These are phyloP conservation scores for Auricularia heimuer DNA, from an alignment of 768 basidiomycete genomes.

Conservation along the genomic window DNA sequence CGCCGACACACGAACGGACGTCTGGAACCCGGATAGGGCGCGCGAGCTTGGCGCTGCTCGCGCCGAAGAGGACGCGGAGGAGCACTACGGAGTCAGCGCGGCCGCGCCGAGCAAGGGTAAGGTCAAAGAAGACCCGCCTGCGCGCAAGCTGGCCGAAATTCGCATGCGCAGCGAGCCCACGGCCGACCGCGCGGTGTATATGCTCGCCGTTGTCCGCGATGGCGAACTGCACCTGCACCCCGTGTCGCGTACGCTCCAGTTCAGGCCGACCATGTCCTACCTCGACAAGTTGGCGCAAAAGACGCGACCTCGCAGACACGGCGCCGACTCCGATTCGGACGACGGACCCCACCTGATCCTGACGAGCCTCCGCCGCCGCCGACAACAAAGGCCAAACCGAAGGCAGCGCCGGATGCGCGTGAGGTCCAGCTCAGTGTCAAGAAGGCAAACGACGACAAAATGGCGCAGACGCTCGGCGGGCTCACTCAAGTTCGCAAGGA, in stretches of 20 bases:
- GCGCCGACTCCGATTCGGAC: conserved; percentile 64
- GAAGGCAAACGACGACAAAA: conserved; percentile 54
- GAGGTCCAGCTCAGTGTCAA: conserved; percentile 73
- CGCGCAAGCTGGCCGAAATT: conserved; percentile 53
- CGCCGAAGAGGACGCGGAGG: conserved; percentile 67
- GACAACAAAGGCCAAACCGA: conserved; percentile 21
- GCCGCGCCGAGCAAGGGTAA: conserved; percentile 24
- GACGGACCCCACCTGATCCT: conserved; percentile 75
- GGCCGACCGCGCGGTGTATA: conserved; percentile 51
- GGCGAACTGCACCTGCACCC: conserved; percentile 75
- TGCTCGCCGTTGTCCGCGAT: conserved; percentile 68
- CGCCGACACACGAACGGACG: conserved; percentile 67
- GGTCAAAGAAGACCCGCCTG: conserved; percentile 25
- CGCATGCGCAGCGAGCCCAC: conserved; percentile 68
- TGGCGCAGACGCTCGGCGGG: conserved; percentile 41
- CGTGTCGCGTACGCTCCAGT: conserved; percentile 67
- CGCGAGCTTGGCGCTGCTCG: conserved; percentile 56
- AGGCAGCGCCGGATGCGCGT: conserved; percentile 41
- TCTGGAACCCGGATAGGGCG: conserved; percentile 68
- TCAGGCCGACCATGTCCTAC: conserved; percentile 75
- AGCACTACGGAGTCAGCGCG: conserved; percentile 46
- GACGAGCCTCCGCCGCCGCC: conserved; percentile 47
- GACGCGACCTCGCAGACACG: conserved; percentile 31
- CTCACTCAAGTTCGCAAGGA: conserved; percentile 64
- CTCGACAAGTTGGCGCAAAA: conserved; percentile 64